Percentiles rank a stretch among this genome's conserved stretches.
Evolutionary conservation across 371 early-diverging fungal species (phyloP).

Genomic region (Apophysomyces sp.): DNA sequence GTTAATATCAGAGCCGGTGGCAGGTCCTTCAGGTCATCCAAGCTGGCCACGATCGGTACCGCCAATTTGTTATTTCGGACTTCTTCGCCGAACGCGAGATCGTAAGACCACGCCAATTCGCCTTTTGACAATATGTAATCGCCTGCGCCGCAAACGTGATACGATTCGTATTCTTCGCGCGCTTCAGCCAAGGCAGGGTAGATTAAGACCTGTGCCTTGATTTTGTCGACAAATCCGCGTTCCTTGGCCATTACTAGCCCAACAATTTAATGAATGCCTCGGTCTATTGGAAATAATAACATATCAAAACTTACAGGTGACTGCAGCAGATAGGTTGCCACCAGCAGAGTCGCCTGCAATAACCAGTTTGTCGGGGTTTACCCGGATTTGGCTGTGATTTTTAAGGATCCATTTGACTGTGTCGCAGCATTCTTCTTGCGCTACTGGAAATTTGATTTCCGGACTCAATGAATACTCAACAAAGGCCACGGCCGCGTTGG

Average conservation of each 20-base stretch:
- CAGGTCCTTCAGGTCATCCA: conserved; percentile 12
- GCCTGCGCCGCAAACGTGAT: conserved; percentile 8
- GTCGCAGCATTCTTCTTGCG: conserved; percentile 32
- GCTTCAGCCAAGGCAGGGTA: conserved; percentile 6
- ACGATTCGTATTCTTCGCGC: conserved; percentile 4
- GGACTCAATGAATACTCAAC: conserved; percentile 25
- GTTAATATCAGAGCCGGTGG: conserved; percentile 23
- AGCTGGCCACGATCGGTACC: conserved; percentile 8
- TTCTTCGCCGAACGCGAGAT: not conserved
- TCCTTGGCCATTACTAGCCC: conserved; percentile 21
- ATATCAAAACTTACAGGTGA: conserved; percentile 8
- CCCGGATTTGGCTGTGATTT: conserved; percentile 17
- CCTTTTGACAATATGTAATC: conserved; percentile 6
- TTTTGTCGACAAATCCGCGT: conserved; percentile 5
- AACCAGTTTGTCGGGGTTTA: conserved; percentile 19
- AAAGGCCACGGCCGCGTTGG: conserved; percentile 18
- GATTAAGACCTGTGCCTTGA: conserved; percentile 12
- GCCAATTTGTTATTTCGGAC: not conserved
- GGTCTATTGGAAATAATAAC: too few relatives aligned
- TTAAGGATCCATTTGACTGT: conserved; percentile 21
- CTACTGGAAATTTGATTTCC: conserved; percentile 30
- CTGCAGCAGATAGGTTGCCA: conserved; percentile 27
- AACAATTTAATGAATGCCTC: too few relatives aligned
- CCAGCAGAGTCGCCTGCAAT: conserved; percentile 38
- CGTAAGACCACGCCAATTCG: not conserved